Conservation (phyloP, 331 rosid genomes). For the Dryas integrifolia region DNA sequence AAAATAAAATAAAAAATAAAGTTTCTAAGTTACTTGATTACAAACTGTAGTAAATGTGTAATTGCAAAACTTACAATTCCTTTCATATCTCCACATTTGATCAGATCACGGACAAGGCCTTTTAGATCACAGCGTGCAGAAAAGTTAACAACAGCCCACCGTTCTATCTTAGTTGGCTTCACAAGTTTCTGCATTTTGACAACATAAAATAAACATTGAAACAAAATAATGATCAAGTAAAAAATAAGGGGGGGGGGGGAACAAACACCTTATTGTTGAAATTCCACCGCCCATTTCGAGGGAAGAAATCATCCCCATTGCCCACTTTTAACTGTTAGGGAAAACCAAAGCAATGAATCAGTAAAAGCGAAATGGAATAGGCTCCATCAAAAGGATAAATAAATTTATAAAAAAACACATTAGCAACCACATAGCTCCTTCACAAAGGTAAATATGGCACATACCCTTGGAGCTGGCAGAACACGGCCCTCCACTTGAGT, state of each 20-base stretch:
- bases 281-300: conserved; percentile 93
- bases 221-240: background rate
- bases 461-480: conserved; percentile 79
- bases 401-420: background rate
- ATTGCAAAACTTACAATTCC: conserved; percentile 64
- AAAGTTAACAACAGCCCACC: conserved; percentile 83
- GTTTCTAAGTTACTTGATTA: conserved; percentile 2
- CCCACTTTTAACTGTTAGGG: conserved; percentile 66
- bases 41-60: background rate
- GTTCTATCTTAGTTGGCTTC: conserved; percentile 49
- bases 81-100: conserved; percentile 64
- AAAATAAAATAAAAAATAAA: too few species aligned
- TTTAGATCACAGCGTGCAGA: conserved; percentile 71
- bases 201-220: background rate
- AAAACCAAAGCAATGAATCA: conserved; percentile 10
- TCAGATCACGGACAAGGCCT: conserved; percentile 57
- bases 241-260: background rate
- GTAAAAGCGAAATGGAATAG: background rate
- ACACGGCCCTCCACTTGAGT: conserved; percentile 89
- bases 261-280: conserved; percentile 73
- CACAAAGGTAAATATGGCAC: background rate
- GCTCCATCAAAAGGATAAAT: background rate
- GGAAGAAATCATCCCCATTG: conserved; percentile 76
- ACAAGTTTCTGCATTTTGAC: conserved; percentile 51
- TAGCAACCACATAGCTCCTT: background rate